Conservation (phyloP, 768 basidiomycete genomes). For the Leccinum subtestaceum region DNA sequence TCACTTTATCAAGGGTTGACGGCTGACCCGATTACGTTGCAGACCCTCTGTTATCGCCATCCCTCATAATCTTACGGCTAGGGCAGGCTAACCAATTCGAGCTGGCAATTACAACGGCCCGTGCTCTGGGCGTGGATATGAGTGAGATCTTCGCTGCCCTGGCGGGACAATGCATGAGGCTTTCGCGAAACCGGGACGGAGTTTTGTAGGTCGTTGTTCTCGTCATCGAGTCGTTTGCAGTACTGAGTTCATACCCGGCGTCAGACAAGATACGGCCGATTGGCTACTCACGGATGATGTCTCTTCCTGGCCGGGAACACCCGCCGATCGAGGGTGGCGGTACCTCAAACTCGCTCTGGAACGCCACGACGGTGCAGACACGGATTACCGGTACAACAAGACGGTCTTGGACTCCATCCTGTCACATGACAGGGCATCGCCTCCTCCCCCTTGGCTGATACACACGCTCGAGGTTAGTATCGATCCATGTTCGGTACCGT, state of each 20-base stretch:
- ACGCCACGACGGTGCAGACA: slow-evolving; percentile 69
- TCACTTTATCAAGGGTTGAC: slow-evolving; percentile 9
- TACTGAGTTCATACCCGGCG: slow-evolving; percentile 5
- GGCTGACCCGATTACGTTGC: slow-evolving; percentile 23
- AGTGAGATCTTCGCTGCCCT: slow-evolving; percentile 78
- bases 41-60: slow-evolving; percentile 55
- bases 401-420: slow-evolving; percentile 75
- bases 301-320: slow-evolving; percentile 79
- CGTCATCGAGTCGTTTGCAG: background rate
- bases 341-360: slow-evolving; percentile 80
- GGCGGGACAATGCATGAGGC: slow-evolving; percentile 72
- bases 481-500: background rate
- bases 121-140: slow-evolving; percentile 80
- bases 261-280: slow-evolving; percentile 66
- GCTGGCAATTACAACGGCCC: slow-evolving; percentile 73
- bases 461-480: slow-evolving; percentile 63
- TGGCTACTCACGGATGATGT: slow-evolving; percentile 85
- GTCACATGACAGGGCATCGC: slow-evolving; percentile 53
- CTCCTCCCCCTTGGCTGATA: slow-evolving; percentile 83
- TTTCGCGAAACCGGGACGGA: slow-evolving; percentile 61
- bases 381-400: slow-evolving; percentile 75
- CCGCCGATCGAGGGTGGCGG: slow-evolving; percentile 80
- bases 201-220: slow-evolving; percentile 46
- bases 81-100: slow-evolving; percentile 79
- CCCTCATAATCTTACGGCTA: slow-evolving; percentile 72